Evolutionary conservation across 2,329 filamentous ascomycete species (phyloP), one percentile per base, ranked within the genome.

Genomic region (Penicillium griseofulvum): DNA sequence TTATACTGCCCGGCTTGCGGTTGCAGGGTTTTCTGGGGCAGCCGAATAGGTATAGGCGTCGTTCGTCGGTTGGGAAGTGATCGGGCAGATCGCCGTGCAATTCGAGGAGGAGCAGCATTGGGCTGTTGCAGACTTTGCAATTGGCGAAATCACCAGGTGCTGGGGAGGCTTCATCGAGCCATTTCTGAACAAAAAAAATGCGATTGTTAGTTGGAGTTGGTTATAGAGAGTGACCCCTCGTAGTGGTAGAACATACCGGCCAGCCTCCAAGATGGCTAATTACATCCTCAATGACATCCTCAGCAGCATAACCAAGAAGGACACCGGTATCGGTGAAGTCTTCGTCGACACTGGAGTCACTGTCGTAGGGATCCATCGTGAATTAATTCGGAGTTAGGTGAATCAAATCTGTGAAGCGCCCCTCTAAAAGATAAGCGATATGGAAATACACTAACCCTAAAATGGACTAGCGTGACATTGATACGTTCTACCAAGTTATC

Each of bases 31-130:
- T 90, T 62, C 84, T 82, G 56, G 86, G 83, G 73, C 94, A 99
- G 17, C 84, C 84, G 72, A 96, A 91, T 12, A 99, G 80, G 68
- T 97, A 97, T 17, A 99, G 72, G 58, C 93, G 85, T 63, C 94
- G 83, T 68, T 97, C 91, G 74, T 97, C 90, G 53, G 87, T 86
- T 1, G 91, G 89, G 68, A 96, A 97, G 46, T 85, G 82, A 52
- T 93, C 88, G 14, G 91, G 92, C 4, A 97, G 81, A 70, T 97
- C 91, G 66, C 86, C 92, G 74, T 99, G 91, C 28, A 99, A 83
- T 74, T 99, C 91, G 44, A 99, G 83, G 3, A 99, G 83, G 11
- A 97, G 81, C 1, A 85, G 87, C 84, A 97, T 91, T 49, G 90
- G 76, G 49, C 86, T 83, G 63, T 91, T 89, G 83, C 94, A 99